Percentiles rank a stretch among this genome's conserved stretches.
phyloP scores from a whole-genome alignment of 768 basidiomycete genomes.

The Serendipita sp. region DNA sequence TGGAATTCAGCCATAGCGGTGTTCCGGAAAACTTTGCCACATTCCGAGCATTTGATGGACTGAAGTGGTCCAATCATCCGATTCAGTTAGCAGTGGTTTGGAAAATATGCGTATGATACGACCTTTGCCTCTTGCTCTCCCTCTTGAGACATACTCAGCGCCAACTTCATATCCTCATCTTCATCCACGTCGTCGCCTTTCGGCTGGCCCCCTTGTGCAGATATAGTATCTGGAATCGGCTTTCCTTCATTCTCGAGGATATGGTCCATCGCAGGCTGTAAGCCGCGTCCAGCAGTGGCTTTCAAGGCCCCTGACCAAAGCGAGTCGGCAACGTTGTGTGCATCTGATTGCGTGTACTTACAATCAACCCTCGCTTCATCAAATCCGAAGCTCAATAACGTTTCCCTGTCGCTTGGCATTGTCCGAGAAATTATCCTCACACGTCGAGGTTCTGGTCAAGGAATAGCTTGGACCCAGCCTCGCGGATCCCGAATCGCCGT shows the following conservation, averaged over 20 bases:
- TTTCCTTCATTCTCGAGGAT: constrained; percentile 67
- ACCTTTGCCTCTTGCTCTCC: constrained; percentile 55
- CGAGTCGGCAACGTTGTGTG: background rate
- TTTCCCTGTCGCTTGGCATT: constrained; percentile 25
- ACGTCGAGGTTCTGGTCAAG: background rate
- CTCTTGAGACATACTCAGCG: constrained; percentile 28
- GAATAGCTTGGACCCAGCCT: background rate
- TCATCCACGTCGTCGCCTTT: constrained; percentile 45
- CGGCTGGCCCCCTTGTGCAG: background rate
- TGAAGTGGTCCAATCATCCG: constrained; percentile 16
- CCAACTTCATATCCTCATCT: constrained; percentile 45
- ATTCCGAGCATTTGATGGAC: constrained; percentile 75
- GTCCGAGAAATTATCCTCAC: no score
- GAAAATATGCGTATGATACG: constrained; percentile 12
- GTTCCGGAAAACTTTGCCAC: constrained; percentile 75
- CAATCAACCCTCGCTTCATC: constrained; percentile 73
- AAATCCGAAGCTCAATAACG: constrained; percentile 76
- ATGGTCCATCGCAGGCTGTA: constrained; percentile 87
- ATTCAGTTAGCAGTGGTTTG: background rate
- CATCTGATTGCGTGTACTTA: constrained; percentile 25
- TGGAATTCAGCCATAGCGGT: constrained; percentile 83
- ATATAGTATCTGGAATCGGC: constrained; percentile 43
- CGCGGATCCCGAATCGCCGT: background rate
- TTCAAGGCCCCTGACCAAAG: constrained; percentile 62
- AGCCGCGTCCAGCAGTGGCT: constrained; percentile 65